Base-by-base conservation (phyloP, 1,284 basidiomycete species). In the Phylloboletellus chloephorus region DNA sequence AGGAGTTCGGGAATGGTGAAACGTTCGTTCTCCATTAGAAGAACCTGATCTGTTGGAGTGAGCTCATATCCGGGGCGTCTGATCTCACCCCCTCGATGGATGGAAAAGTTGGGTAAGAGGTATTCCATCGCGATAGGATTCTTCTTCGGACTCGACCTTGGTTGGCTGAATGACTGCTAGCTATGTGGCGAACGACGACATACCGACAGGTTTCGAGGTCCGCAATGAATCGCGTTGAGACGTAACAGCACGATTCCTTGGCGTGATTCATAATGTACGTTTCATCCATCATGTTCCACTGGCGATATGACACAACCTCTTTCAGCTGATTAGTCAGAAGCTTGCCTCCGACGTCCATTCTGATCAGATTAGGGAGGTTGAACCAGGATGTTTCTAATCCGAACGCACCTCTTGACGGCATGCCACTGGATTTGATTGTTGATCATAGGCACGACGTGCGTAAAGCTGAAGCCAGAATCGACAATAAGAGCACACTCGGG, bases 261-360 rank as follows among this genome's bases (percentile, higher is more conserved):
- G 93, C 84, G 49, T 88, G 77, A 65, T 93, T 92, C 66, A 96
- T 85, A 54, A 97, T 84, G 63, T 86, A 79, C 1, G 89, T 92
- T 66, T 96, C 88, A 58, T 97, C 92, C 79, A 93, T 92, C 88
- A 97, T 91, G 63, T 97, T 92, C 87, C 90, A 95, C 58, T 98
- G 94, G 22, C 91, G 81, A 63, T 90, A 97, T 9, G 91, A 95
- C 9, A 95, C 79, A 36, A 93, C 74, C 58, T 94, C 89, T 57
- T 97, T 96, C 24, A 98, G 74, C 39, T 95, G 87, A 65, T 96
- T 97, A 19, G 94, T 97, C 42, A 98, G 65, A 10, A 97, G 72
- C 65, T 96, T 96, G 37, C 94, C 94, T 38, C 93, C 93, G 20
- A 96, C 78, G 53, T 96, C 91, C 57, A 97, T 79, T 50, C 93